Evolutionary conservation across 1,139 yeast species (phyloP), one percentile per base, ranked within the genome.

Genomic region (Martiniozyma asiatica): DNA sequence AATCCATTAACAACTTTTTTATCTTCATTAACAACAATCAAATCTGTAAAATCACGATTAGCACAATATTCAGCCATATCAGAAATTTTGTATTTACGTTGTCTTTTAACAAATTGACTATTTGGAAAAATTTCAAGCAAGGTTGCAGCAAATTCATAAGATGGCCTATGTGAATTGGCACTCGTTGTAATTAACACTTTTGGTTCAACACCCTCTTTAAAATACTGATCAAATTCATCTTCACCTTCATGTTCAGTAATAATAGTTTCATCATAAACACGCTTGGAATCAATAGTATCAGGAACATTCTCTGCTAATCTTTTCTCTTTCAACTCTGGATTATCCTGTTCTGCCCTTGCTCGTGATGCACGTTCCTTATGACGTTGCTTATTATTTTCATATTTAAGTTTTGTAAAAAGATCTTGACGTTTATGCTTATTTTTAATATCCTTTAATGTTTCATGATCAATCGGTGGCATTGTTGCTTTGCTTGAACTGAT

Each of bases 241-340:
- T 75, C 87, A 14, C 89, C 93, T 51, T 81, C 94, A 3, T 78
- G 61, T 34, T 75, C 80, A 1, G 61, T 63, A 18, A 65, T 69
- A 11, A 85, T 79, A 1, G 96, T 82, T 54, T 89, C 97, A 55
- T 89, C 98, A 43, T 56, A 89, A 1, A 78, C 92, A 51, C 98
- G 65, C 63, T 82, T 84, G 36, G 74, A 67, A 45, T 89, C 98
- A 33, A 87, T 74, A 6, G 98, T 92, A 17, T 73, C 78, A 1
- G 98, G 92, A 1, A 82, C 73, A 51, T 87, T 85, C 34, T 66
- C 73, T 4, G 74, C 72, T 29, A 87, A 61, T 53, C 98, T 73
- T 50, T 84, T 77, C 36, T 73, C 85, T 50, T 72, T 79, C 37
- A 82, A 58, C 43, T 75, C 82, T 1, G 95, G 96, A 50, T 87